Evolutionary conservation across 805 yeast genomes (phyloP).

Genomic region (Schwanniomyces yamadae): DNA sequence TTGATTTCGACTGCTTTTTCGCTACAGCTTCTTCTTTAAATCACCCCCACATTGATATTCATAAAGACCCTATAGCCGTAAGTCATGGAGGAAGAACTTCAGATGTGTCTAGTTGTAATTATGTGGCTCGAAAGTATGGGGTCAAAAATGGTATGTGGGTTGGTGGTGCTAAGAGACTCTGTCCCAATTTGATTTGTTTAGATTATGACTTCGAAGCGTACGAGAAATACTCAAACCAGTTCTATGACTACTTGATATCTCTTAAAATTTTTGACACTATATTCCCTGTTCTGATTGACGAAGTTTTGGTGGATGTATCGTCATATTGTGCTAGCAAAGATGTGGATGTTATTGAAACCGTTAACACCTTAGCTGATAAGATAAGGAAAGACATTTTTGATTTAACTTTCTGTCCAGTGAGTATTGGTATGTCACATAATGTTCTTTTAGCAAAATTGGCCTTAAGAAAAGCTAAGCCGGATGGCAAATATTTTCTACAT

Average conservation of each 20-base stretch:
- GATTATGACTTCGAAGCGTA: conserved; percentile 76
- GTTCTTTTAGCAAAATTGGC: conserved; percentile 78
- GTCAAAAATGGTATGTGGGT: conserved; percentile 92
- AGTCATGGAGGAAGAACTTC: conserved; percentile 61
- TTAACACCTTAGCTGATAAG: conserved; percentile 24
- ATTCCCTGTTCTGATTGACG: conserved; percentile 88
- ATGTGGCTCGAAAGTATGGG: conserved; percentile 77
- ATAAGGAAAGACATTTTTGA: conserved; percentile 42
- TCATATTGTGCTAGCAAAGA: conserved; percentile 15
- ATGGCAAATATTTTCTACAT: conserved; percentile 52
- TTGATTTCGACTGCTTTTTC: conserved; percentile 94
- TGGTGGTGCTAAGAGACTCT: conserved; percentile 55
- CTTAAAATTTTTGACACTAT: conserved; percentile 48
- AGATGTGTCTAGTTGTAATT: conserved; percentile 91
- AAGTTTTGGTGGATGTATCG: conserved; percentile 74
- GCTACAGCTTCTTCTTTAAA: conserved; percentile 76
- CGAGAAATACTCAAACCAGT: conserved; percentile 58
- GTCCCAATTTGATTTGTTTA: conserved; percentile 65
- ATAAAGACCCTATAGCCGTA: conserved; percentile 57
- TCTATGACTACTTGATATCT: conserved; percentile 59
- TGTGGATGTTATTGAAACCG: conserved; percentile 7
- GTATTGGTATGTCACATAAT: conserved; percentile 76
- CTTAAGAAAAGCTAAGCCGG: conserved; percentile 73
- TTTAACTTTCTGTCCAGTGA: conserved; percentile 62
- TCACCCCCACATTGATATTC: conserved; percentile 52